A percentile compares a stretch with the other conserved stretches of the same genome.
Conservation (phyloP, 345 rosid species). For the Melaleuca alternifolia region DNA sequence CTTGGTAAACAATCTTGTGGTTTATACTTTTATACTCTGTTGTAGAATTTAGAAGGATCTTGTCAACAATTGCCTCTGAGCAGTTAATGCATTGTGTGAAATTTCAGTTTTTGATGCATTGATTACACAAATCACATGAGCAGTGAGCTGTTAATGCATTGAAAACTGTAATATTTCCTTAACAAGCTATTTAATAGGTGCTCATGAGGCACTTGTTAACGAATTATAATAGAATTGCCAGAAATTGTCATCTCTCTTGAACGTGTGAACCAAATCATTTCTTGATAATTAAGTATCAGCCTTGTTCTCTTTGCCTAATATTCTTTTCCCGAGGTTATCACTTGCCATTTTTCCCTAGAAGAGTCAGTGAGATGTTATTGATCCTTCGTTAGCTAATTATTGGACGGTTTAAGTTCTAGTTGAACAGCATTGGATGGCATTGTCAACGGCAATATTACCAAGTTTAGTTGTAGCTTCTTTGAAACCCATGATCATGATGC, state of each 20-base stretch:
- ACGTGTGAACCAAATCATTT: background rate
- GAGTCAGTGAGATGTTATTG: background rate
- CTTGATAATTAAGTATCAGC: background rate
- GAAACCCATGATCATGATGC: background rate
- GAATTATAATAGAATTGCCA: background rate
- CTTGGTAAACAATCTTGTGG: conserved; percentile 17
- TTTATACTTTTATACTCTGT: background rate
- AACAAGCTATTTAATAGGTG: background rate
- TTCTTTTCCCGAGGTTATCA: background rate
- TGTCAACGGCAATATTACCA: background rate
- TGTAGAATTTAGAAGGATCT: background rate
- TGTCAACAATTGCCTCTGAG: background rate
- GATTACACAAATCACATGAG: background rate
- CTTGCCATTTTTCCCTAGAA: background rate
- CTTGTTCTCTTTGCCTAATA: background rate
- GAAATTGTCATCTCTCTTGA: background rate
- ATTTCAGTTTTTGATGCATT: background rate
- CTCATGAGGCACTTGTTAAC: background rate
- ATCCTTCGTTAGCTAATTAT: background rate
- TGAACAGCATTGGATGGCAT: background rate
- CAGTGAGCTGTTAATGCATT: background rate
- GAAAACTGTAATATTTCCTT: background rate
- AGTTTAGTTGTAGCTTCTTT: background rate
- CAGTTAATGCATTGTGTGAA: background rate
- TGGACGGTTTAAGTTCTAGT: background rate